phyloP scores from a whole-genome alignment of 352 stramenopile species.

The Globisporangium cystogenes region DNA sequence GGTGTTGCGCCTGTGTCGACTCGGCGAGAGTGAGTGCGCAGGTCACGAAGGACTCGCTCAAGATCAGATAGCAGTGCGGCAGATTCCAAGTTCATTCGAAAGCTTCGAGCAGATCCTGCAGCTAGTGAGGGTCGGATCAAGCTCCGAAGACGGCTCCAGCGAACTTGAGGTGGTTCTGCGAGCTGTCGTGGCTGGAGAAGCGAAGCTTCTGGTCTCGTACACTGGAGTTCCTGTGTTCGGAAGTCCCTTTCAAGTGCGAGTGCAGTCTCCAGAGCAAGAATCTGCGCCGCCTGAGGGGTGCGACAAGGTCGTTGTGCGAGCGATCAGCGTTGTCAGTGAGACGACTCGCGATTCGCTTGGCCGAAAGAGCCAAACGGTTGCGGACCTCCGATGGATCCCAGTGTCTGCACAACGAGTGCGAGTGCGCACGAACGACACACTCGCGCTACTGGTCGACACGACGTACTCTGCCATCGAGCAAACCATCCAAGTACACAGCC shows the following conservation, averaged over 20 bases:
- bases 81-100: neutral
- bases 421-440: neutral
- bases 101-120: neutral
- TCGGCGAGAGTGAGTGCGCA: neutral
- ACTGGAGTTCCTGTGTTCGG: constrained; percentile 1
- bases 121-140: neutral
- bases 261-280: neutral
- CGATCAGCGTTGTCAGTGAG: neutral
- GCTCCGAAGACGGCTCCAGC: neutral
- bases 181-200: neutral
- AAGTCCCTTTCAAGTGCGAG: constrained; percentile 4
- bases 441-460: constrained; percentile 8
- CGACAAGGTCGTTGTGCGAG: neutral
- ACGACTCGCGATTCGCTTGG: no score
- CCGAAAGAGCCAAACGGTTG: neutral
- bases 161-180: neutral
- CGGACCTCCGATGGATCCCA: constrained; percentile 4
- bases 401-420: neutral
- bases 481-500: neutral
- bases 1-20: neutral
- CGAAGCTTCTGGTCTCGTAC: neutral
- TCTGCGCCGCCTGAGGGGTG: neutral
- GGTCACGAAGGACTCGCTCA: neutral
- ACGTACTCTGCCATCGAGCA: neutral
- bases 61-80: neutral